These are phyloP conservation scores for Vigna nakashimae DNA, from an alignment of 306 rosid genomes.

Conservation along the genomic window DNA sequence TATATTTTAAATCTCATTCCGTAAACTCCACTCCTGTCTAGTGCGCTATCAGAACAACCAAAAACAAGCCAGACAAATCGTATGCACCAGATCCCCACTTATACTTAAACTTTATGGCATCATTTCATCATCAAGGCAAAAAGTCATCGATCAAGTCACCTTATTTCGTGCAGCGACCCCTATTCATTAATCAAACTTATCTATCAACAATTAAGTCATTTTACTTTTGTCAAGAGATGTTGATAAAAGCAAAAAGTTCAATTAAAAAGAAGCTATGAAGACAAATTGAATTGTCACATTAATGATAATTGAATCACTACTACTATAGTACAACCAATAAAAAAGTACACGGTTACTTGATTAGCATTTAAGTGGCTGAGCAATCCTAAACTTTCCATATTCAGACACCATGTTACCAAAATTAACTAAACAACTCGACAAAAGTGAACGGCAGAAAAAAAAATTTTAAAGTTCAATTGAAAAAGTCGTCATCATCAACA, in stretches of 20 bases:
- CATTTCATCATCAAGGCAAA: not conserved
- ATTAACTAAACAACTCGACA: not conserved
- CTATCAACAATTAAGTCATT: not conserved
- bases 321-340: not conserved
- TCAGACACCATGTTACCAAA: not conserved
- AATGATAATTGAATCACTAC: not conserved
- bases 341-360: not conserved
- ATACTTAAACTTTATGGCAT: not conserved
- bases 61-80: not conserved
- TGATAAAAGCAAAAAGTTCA: not conserved
- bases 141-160: not conserved
- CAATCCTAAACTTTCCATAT: not conserved
- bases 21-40: not conserved
- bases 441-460: not conserved
- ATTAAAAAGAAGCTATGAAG: not conserved
- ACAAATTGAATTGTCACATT: not conserved
- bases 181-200: not conserved
- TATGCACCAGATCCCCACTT: constrained; percentile 1
- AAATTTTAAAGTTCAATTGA: not conserved
- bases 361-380: not conserved
- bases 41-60: not conserved
- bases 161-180: not conserved
- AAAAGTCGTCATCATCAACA: not conserved
- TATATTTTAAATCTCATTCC: not conserved
- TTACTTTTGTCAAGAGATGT: not conserved